Evolutionary conservation across 2,329 filamentous ascomycete species (phyloP).

Genomic region (Corynespora cassiicola): DNA sequence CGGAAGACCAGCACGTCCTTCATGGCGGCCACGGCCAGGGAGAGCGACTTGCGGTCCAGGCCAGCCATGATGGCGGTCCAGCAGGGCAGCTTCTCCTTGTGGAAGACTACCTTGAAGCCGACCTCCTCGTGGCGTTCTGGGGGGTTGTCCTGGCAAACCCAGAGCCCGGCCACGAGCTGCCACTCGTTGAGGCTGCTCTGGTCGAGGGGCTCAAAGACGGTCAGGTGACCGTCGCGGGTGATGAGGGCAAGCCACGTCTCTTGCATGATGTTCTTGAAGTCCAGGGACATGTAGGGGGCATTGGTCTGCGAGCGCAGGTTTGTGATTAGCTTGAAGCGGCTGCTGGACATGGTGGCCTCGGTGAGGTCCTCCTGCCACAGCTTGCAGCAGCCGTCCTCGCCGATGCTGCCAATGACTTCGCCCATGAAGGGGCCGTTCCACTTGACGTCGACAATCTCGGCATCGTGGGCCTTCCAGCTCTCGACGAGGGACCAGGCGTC

Average conservation of each 20-base stretch:
- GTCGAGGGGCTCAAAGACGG: constrained; percentile 83
- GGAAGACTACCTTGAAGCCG: constrained; percentile 84
- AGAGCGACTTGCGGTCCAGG: constrained; percentile 79
- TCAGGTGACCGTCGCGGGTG: constrained; percentile 79
- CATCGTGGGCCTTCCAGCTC: constrained; percentile 88
- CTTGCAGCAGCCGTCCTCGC: constrained; percentile 87
- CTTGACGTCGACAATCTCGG: constrained; percentile 89
- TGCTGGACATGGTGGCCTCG: constrained; percentile 74
- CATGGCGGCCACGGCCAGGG: constrained; percentile 86
- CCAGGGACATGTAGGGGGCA: constrained; percentile 76
- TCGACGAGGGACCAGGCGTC: constrained; percentile 82
- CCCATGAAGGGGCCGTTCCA: constrained; percentile 93
- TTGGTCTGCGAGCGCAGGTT: constrained; percentile 71
- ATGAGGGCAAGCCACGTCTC: constrained; percentile 88
- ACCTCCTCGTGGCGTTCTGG: constrained; percentile 84
- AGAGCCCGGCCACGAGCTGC: constrained; percentile 76
- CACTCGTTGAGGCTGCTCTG: constrained; percentile 82
- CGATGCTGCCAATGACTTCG: constrained; percentile 85
- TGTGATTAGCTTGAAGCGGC: constrained; percentile 78
- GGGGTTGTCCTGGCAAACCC: constrained; percentile 66
- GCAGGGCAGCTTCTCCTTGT: constrained; percentile 84
- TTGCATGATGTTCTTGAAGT: constrained; percentile 82
- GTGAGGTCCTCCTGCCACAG: constrained; percentile 92
- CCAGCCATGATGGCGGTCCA: constrained; percentile 79
- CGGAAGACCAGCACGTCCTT: constrained; percentile 83